These are phyloP conservation scores for Colletotrichum cuscutae DNA, from an alignment of 2,329 filamentous ascomycete species.

Conservation along the genomic window DNA sequence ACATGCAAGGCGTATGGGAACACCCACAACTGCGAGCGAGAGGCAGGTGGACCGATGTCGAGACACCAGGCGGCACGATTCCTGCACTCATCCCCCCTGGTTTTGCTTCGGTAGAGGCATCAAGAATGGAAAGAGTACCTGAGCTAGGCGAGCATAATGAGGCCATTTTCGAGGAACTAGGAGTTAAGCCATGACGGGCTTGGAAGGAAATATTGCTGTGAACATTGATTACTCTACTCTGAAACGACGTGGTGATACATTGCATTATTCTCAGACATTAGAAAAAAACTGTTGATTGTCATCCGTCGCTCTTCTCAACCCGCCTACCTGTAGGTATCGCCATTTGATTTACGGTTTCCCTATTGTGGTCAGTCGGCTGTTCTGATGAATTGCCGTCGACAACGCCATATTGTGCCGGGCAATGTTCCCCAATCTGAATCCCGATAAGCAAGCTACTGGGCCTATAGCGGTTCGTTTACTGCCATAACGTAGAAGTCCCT, in stretches of 20 bases:
- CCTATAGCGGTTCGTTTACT: not conserved
- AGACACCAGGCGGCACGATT: conserved; percentile 57
- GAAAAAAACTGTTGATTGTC: too few relatives aligned
- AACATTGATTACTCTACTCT: too few relatives aligned
- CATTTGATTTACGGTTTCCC: not conserved
- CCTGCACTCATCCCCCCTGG: conserved; percentile 63
- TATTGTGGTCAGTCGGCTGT: not conserved
- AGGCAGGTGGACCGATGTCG: conserved; percentile 60
- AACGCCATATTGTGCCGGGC: not conserved
- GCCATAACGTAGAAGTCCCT: not conserved
- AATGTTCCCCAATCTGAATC: not conserved
- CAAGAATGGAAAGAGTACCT: conserved; percentile 28
- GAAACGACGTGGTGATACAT: too few relatives aligned
- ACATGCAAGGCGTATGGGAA: conserved; percentile 64
- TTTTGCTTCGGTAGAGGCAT: conserved; percentile 35
- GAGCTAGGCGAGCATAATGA: conserved; percentile 27
- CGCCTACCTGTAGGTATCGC: too few relatives aligned
- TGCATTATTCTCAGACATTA: too few relatives aligned
- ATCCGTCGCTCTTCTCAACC: too few relatives aligned
- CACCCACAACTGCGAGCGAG: conserved; percentile 63
- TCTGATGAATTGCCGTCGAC: not conserved
- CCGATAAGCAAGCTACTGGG: not conserved
- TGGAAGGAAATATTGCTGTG: not conserved
- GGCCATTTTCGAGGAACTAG: conserved; percentile 23
- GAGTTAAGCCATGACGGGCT: not conserved